Conservation (phyloP, 176 grass and related monocot genomes). For the Triticum timopheevii region DNA sequence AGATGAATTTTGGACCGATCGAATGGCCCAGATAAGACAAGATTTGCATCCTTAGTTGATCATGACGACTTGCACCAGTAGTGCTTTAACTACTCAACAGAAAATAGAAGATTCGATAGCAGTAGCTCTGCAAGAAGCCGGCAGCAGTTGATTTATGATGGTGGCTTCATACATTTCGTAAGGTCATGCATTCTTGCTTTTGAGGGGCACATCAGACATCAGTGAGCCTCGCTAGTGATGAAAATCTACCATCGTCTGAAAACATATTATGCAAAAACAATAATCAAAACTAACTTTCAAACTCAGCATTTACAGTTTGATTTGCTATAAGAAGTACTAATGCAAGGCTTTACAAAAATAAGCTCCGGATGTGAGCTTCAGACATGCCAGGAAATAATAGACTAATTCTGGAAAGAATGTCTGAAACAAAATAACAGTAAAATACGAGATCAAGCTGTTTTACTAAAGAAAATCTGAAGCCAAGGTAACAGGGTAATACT, state of each 20-base stretch:
- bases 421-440: not conserved
- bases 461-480: not conserved
- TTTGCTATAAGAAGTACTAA: not conserved
- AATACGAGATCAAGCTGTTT: too few relatives aligned
- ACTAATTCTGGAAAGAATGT: too few relatives aligned
- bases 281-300: not conserved
- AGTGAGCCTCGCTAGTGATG: not conserved
- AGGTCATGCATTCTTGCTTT: not conserved
- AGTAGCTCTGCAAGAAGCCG: not conserved
- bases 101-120: not conserved
- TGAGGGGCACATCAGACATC: not conserved
- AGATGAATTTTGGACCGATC: too few relatives aligned
- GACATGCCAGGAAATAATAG: not conserved
- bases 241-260: constrained; percentile 12
- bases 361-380: not conserved
- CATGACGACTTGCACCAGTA: not conserved
- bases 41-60: not conserved
- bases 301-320: too few relatives aligned
- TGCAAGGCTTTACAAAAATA: not conserved
- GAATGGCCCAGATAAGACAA: too few relatives aligned
- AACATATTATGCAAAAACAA: not conserved
- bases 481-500: not conserved
- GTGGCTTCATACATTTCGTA: not conserved
- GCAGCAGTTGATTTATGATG: not conserved
- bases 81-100: not conserved